Base-by-base conservation (phyloP, 768 basidiomycete genomes). In the Leccinum subtestaceum region DNA sequence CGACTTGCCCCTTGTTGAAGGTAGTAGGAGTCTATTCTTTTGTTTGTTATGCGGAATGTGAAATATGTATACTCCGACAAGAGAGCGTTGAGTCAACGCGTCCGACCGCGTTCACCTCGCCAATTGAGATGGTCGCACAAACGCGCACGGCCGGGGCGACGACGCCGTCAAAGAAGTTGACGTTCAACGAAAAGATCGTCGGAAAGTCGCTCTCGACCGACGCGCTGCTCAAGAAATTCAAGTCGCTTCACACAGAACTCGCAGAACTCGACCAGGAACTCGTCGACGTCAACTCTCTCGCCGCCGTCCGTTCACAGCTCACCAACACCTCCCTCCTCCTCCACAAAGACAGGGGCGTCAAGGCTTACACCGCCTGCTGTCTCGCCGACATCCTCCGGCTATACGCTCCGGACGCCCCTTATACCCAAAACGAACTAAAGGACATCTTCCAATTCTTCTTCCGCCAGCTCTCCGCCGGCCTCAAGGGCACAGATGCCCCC, bases 391-490 rank as follows among this genome's bases (percentile, higher is more conserved):
- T 98, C 55, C 85, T 99, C 59, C 78, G 94, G 46, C 82, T 98
- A 40, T 98, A 93, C 72, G 97, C 97, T 1, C 97, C 97, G 1
- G 94, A 98, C 72, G 95, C 97, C 23, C 97, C 97, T 12, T 98
- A 96, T 71, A 95, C 88, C 13, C 86, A 88, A 52, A 75, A 81
- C 51, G 92, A 98, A 72, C 84, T 98, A 36, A 82, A 91, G 78
- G 94, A 97, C 73, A 95, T 98, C 70, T 99, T 99, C 75, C 86
- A 94, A 66, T 98, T 99, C 80, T 93, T 98, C 82, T 87, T 94
- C 70, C 80, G 85, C 36, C 96, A 97, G 72, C 86, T 99, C 57
- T 77, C 81, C 2, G 80, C 79, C 1, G 88, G 87, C 1, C 84
- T 94, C 67, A 88, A 87, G 62, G 84, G 87, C 40, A 76, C 86